These are phyloP conservation scores for Lobulomyces angularis DNA, from an alignment of 192 early-diverging fungal genomes.

Conservation along the genomic window DNA sequence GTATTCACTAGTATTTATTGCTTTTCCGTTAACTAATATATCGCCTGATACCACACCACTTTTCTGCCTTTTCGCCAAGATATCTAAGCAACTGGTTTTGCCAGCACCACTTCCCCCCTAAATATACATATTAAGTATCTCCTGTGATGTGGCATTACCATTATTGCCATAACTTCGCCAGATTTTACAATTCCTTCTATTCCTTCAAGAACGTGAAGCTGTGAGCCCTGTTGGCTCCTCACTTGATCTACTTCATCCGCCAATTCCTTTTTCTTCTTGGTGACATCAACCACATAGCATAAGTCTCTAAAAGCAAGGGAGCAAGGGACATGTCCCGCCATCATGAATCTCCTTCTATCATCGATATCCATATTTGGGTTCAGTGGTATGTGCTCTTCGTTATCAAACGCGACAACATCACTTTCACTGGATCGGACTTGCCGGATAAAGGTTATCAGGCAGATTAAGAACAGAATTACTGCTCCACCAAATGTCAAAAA, in stretches of 20 bases:
- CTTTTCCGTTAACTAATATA: conserved; percentile 66
- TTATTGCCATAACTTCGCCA: conserved; percentile 83
- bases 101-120: conserved; percentile 46
- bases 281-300: conserved; percentile 33
- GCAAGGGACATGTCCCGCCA: conserved; percentile 60
- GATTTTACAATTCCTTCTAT: conserved; percentile 66
- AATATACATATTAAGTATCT: neutral
- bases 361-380: no score
- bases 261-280: neutral
- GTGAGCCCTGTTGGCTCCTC: neutral
- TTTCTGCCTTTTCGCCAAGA: conserved; percentile 67
- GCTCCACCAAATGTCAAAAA: conserved; percentile 27
- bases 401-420: no score
- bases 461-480: conserved; percentile 20
- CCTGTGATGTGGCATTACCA: conserved; percentile 69
- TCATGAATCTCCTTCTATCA: conserved; percentile 23
- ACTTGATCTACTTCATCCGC: neutral
- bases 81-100: conserved; percentile 84
- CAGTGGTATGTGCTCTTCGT: conserved; percentile 1
- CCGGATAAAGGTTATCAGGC: conserved; percentile 11
- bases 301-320: conserved; percentile 53
- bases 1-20: conserved; percentile 50
- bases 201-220: conserved; percentile 36
- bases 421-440: conserved; percentile 13
- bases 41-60: conserved; percentile 55